A percentile compares a stretch with the other conserved stretches of the same genome.
Conservation (phyloP, 441 rosid genomes). For the Aleurites moluccanus region DNA sequence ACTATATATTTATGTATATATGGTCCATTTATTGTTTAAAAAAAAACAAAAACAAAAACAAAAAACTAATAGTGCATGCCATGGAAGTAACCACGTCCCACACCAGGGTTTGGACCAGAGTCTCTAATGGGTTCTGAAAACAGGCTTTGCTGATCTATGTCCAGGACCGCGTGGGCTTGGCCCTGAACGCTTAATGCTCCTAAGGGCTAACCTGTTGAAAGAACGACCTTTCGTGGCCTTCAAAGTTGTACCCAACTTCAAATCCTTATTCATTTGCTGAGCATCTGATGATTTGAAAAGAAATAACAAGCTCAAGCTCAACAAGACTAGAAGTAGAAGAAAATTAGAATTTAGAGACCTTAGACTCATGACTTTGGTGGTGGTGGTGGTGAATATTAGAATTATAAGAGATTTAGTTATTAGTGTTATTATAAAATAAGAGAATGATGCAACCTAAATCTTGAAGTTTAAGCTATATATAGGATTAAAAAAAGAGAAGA, state of each 20-base stretch:
- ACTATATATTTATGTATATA: too few species aligned
- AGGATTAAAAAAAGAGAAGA: too few species aligned
- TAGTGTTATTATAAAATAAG: neutral
- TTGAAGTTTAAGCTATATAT: neutral
- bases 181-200: constrained; percentile 29
- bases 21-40: neutral
- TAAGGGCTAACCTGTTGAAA: neutral
- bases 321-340: constrained; percentile 14
- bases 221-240: constrained; percentile 3
- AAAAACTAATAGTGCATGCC: constrained; percentile 15
- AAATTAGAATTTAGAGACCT: neutral
- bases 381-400: neutral
- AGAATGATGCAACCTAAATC: neutral
- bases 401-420: neutral
- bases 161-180: constrained; percentile 42
- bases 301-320: neutral
- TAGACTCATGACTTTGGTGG: neutral
- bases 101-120: constrained; percentile 29
- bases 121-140: neutral
- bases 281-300: constrained; percentile 19
- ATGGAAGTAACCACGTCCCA: constrained; percentile 16
- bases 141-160: constrained; percentile 21
- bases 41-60: neutral
- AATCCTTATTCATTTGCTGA: neutral
- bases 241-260: neutral